These are phyloP conservation scores for Thielaviopsis euricoi DNA, from an alignment of 2,329 filamentous ascomycete genomes.

Conservation along the genomic window DNA sequence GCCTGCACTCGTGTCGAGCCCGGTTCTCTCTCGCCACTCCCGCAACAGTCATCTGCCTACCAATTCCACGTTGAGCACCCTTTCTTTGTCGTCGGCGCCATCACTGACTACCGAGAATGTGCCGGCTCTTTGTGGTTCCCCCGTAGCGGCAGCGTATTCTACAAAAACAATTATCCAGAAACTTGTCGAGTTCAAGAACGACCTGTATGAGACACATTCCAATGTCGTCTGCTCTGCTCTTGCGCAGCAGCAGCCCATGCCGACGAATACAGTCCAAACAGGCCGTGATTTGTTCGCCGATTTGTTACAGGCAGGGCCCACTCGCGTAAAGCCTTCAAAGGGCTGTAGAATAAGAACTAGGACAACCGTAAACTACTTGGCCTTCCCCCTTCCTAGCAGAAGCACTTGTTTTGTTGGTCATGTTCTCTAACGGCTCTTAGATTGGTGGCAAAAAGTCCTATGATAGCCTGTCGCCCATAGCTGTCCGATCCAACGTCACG, in stretches of 20 bases:
- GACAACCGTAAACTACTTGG: not conserved
- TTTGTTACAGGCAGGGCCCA: not conserved
- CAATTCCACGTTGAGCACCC: not conserved
- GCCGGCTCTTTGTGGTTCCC: not conserved
- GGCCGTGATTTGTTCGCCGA: not conserved
- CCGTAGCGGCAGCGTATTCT: not conserved
- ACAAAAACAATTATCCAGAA: not conserved
- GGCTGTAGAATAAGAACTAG: not conserved
- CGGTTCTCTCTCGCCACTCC: not conserved
- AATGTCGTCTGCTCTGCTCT: slow-evolving; percentile 3
- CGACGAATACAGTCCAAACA: not conserved
- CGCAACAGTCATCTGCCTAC: not conserved
- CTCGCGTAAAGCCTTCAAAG: not conserved
- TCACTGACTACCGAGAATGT: not conserved
- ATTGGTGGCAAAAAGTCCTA: not conserved
- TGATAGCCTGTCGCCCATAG: slow-evolving; percentile 18
- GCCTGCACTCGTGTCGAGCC: not conserved
- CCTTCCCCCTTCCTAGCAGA: not conserved
- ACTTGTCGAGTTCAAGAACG: not conserved
- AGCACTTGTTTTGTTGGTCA: not conserved
- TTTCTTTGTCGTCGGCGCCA: not conserved
- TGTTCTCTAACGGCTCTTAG: not conserved
- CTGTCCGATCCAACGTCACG: slow-evolving; percentile 32
- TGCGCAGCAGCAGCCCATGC: not conserved
- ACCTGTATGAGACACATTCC: not conserved